Evolutionary conservation across 169 alveolate genomes (phyloP).

Genomic region (Cryptosporidium parvum): DNA sequence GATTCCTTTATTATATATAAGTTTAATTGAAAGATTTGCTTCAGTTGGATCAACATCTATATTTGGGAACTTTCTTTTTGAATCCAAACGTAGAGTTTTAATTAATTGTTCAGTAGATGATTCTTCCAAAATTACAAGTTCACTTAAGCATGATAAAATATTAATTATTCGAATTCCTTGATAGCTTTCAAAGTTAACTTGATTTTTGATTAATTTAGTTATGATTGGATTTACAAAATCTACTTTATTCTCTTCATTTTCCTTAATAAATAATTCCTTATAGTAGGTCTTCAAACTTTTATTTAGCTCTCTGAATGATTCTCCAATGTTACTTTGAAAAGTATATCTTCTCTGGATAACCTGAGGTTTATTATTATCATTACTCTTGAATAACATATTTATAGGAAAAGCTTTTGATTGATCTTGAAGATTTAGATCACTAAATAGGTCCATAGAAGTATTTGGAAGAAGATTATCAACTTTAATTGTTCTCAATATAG

Average conservation of each 20-base stretch:
- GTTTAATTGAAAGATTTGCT: constrained; percentile 50
- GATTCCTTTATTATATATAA: not conserved
- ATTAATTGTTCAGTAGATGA: constrained; percentile 22
- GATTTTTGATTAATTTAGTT: not conserved
- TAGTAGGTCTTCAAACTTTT: not conserved
- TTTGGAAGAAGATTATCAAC: not conserved
- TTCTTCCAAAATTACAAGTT: constrained; percentile 53
- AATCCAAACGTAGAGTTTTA: constrained; percentile 32
- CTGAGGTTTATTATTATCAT: not conserved
- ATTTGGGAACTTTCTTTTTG: constrained; percentile 49
- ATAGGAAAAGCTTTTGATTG: constrained; percentile 10
- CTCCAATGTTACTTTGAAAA: constrained; percentile 2
- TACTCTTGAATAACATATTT: not conserved
- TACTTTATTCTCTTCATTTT: not conserved
- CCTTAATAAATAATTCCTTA: constrained; percentile 30
- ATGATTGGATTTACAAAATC: not conserved
- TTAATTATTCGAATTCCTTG: constrained; percentile 33
- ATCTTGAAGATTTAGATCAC: constrained; percentile 16
- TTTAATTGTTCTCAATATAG: not conserved
- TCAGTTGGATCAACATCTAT: constrained; percentile 75
- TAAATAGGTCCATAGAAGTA: constrained; percentile 9
- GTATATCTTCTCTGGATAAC: constrained; percentile 15
- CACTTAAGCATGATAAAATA: constrained; percentile 17
- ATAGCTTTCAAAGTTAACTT: not conserved
- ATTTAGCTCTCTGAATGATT: not conserved